Evolutionary conservation across 805 yeast species (phyloP).

Genomic region (Tetrapisispora phaffii): DNA sequence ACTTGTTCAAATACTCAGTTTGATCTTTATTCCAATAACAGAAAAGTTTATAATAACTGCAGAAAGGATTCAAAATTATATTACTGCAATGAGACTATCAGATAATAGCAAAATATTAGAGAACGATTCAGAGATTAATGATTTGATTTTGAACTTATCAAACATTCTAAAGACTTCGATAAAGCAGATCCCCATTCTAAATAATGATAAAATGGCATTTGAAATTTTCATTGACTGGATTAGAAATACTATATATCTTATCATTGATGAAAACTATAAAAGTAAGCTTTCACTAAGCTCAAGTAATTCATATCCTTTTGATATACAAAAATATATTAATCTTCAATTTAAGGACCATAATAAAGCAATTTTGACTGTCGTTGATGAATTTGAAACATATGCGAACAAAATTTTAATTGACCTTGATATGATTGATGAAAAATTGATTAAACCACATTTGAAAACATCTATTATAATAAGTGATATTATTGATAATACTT

Average conservation of each 20-base stretch:
- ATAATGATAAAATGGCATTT: conserved; percentile 3
- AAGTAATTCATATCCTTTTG: not conserved
- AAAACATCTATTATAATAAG: not conserved
- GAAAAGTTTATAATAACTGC: conserved; percentile 43
- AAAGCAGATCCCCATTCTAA: not conserved
- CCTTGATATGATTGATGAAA: not conserved
- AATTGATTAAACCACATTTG: not conserved
- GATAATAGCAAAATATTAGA: not conserved
- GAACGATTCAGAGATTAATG: not conserved
- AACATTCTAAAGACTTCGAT: not conserved
- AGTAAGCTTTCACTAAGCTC: not conserved
- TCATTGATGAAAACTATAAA: conserved; percentile 1
- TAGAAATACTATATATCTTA: conserved; percentile 4
- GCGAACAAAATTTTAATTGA: not conserved
- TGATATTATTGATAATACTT: not conserved
- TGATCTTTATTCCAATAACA: conserved; percentile 43
- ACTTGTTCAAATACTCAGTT: conserved; percentile 37
- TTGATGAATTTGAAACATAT: not conserved
- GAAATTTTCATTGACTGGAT: conserved; percentile 8
- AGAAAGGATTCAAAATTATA: conserved; percentile 10
- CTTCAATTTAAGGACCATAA: not conserved
- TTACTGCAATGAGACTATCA: not conserved
- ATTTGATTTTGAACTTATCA: not conserved
- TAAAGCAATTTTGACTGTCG: not conserved
- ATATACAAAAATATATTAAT: not conserved